Conservation (phyloP, 805 yeast genomes). For the Teunomyces atbi region DNA sequence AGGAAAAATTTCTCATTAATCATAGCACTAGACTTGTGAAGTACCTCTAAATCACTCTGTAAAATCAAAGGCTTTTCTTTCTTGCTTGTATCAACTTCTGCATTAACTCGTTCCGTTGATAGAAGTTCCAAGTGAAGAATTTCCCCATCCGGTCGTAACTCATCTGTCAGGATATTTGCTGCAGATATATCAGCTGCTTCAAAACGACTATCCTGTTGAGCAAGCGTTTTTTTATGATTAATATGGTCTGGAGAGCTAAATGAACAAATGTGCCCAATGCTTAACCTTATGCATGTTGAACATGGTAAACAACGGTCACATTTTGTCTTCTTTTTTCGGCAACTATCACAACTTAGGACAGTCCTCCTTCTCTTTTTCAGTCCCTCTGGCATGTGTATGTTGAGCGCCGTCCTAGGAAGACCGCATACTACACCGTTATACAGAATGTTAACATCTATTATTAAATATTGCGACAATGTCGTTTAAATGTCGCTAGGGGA, state of each 20-base stretch:
- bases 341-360: slow-evolving; percentile 46
- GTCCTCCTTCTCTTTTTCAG: slow-evolving; percentile 36
- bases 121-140: slow-evolving; percentile 6
- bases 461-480: no score
- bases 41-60: background rate
- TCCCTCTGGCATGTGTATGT: slow-evolving; percentile 9
- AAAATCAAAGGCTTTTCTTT: background rate
- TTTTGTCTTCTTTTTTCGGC: slow-evolving; percentile 48
- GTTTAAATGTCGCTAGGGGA: no score
- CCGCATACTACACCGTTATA: no score
- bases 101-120: no score
- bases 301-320: slow-evolving; percentile 37
- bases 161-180: background rate
- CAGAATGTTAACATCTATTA: no score
- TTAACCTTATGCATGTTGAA: slow-evolving; percentile 13
- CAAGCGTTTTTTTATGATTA: slow-evolving; percentile 5
- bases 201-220: background rate
- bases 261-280: slow-evolving; percentile 10
- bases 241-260: slow-evolving; percentile 12
- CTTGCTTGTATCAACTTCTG: background rate
- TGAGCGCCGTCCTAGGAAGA: background rate
- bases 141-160: slow-evolving; percentile 4
- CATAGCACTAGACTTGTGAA: background rate
- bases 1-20: slow-evolving; percentile 1
- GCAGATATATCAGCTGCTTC: background rate